phyloP scores from a whole-genome alignment of 208 protist species.

The Strigomonas culicis region DNA sequence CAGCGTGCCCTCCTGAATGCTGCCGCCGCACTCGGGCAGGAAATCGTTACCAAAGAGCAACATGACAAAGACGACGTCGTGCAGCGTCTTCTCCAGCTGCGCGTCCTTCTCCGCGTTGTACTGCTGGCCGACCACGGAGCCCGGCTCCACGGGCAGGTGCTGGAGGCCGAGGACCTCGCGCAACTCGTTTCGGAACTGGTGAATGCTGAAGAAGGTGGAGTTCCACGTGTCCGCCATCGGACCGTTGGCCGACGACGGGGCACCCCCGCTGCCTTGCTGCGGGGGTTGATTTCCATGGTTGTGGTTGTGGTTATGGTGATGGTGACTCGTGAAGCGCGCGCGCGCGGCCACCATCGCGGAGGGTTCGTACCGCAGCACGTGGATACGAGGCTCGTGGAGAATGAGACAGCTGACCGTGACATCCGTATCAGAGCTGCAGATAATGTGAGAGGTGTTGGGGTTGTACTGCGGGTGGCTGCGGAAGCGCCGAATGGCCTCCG shows the following conservation, averaged over 20 bases:
- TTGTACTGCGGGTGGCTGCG: conserved; percentile 91
- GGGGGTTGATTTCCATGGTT: neutral
- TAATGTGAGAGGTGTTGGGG: conserved; percentile 96
- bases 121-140: neutral
- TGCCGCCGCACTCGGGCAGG: conserved; percentile 93
- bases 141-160: neutral
- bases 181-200: conserved; percentile 70
- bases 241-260: neutral
- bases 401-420: conserved; percentile 97
- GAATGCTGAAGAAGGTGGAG: conserved; percentile 86
- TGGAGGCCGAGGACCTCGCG: conserved; percentile 28
- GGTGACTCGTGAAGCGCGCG: neutral
- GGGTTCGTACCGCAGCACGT: conserved; percentile 96
- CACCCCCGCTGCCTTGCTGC: neutral
- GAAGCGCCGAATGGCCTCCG: conserved; percentile 74
- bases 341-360: conserved; percentile 20
- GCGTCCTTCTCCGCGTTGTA: conserved; percentile 14
- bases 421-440: conserved; percentile 99
- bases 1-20: conserved; percentile 93
- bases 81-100: conserved; percentile 68
- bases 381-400: conserved; percentile 97
- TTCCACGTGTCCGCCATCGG: conserved; percentile 56
- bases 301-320: conserved; percentile 9
- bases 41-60: conserved; percentile 99
- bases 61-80: conserved; percentile 98